Percentiles rank a stretch among this genome's conserved stretches.
Evolutionary conservation across 108 stramenopile genomes (phyloP).

Genomic region (Nitzschia inconspicua): DNA sequence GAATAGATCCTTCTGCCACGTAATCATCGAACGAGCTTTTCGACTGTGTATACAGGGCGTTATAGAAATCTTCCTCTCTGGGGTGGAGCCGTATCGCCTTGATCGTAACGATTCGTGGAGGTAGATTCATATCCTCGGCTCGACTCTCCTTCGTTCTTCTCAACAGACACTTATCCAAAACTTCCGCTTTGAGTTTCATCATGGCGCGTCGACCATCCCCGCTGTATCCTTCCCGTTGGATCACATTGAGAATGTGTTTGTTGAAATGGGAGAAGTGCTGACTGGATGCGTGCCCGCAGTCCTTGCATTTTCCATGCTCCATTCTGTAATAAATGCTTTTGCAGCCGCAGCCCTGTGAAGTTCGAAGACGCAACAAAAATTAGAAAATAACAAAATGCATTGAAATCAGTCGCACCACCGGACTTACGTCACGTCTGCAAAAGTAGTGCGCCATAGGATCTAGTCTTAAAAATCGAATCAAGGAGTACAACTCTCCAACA

Average conservation of each 20-base stretch:
- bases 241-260: constrained; percentile 92
- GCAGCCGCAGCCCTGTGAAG: constrained; percentile 83
- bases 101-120: constrained; percentile 83
- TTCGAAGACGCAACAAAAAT: no score
- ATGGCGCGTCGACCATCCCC: constrained; percentile 93
- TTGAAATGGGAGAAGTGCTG: constrained; percentile 96
- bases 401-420: not conserved
- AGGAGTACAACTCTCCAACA: constrained; percentile 96
- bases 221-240: constrained; percentile 78
- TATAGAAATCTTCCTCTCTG: constrained; percentile 97
- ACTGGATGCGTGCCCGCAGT: constrained; percentile 90
- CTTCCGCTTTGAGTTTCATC: constrained; percentile 81
- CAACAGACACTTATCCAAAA: constrained; percentile 88
- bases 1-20: constrained; percentile 84
- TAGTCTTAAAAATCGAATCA: constrained; percentile 92
- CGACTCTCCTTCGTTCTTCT: constrained; percentile 94
- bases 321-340: constrained; percentile 94
- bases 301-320: constrained; percentile 69
- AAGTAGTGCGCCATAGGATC: constrained; percentile 98
- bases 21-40: constrained; percentile 95
- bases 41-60: constrained; percentile 95
- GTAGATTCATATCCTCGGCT: constrained; percentile 94
- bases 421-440: constrained; percentile 52
- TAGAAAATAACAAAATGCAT: not conserved
- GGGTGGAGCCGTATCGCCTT: constrained; percentile 83